Base-by-base conservation (phyloP, 23 red algal genomes). In the Gracilaria vermiculophylla region DNA sequence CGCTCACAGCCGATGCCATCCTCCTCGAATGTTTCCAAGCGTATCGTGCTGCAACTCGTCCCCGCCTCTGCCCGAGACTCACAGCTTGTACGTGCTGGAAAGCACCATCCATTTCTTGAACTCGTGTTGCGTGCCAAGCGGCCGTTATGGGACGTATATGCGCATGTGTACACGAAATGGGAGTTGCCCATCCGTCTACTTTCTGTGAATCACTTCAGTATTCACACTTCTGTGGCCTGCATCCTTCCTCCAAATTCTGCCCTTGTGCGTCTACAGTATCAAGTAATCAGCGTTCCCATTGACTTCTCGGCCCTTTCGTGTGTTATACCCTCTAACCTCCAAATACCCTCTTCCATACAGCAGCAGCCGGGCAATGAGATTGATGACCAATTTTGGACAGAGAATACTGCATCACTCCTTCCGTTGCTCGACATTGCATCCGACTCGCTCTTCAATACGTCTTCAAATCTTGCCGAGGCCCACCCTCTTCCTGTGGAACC, bases 151-250 rank as follows among this genome's bases (percentile, higher is more conserved):
- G 76, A 79, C 21, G 76, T 79, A 15, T 39, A 23, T 54, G 76
- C 76, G 31, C 76, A 79, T 25, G 49, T 79, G 2, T 55, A 57
- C 45, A 40, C 47, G 28, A 79, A 79, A 50, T 79, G 76, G 76
- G 21, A 7, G 27, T 54, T 79, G 24, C 49, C 76, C 16, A 54
- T 79, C 49, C 50, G 76, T 55, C 15, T 79, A 15, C 20, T 79
- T 50, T 57, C 67, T 24, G 37, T 73, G 10, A 28, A 73, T 28
- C 67, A 73, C 13, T 40, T 73, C 39, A 42, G 39, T 7, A 48
- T 73, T 11, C 67, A 73, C 40, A 73, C 67, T 1, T 27, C 67
- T 42, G 67, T 73, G 36, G 19, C 67, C 23, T 47, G 17, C 17
- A 47, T 73, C 37, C 39, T 73, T 42, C 67, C 67, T 13, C 42